phyloP scores from a whole-genome alignment of 345 rosid species.

The Litchi chinensis region DNA sequence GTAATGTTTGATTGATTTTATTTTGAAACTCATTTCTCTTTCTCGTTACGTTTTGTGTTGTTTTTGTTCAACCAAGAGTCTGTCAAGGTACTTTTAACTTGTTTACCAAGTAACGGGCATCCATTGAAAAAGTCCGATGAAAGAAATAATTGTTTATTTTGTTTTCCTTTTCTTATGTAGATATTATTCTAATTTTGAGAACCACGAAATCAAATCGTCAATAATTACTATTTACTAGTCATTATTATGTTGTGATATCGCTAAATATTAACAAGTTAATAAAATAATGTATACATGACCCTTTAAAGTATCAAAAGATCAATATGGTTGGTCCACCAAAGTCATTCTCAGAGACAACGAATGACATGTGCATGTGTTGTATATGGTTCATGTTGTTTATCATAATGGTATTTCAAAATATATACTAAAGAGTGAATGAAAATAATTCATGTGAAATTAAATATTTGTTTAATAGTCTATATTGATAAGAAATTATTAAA shows the following conservation, averaged over 20 bases:
- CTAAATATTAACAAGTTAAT: too few species aligned
- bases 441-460: too few species aligned
- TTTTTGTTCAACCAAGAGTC: not conserved
- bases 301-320: not conserved
- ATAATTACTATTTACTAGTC: not conserved
- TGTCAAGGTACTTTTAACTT: not conserved
- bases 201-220: not conserved
- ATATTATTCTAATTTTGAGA: not conserved
- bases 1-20: not conserved
- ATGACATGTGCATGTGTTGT: too few species aligned
- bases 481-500: too few species aligned
- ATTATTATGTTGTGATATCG: not conserved
- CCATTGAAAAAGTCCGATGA: not conserved
- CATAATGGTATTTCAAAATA: too few species aligned
- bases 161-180: not conserved
- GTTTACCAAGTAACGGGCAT: not conserved
- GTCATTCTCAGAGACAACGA: not conserved
- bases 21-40: not conserved
- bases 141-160: too few species aligned
- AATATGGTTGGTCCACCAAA: not conserved
- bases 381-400: too few species aligned
- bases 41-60: not conserved
- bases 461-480: too few species aligned
- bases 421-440: too few species aligned
- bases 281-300: not conserved